A percentile compares a stretch with the other conserved stretches of the same genome.
Conservation (phyloP, 2,329 filamentous ascomycete species). For the Pyrenochaeta sp. region DNA sequence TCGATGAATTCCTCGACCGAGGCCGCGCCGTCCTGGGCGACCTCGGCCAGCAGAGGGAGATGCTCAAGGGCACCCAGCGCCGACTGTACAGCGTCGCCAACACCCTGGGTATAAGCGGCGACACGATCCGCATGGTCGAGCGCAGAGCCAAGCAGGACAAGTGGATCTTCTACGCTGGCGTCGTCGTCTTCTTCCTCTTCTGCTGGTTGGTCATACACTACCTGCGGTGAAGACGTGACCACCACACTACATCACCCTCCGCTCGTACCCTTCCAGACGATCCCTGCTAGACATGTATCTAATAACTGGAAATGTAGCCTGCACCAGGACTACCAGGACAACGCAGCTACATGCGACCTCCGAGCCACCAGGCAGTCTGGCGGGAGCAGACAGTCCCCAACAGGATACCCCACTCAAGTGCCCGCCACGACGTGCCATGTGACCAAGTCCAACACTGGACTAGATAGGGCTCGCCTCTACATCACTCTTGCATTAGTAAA, state of each 20-base stretch:
- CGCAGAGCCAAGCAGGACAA: constrained; percentile 91
- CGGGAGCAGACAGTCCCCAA: too few relatives aligned
- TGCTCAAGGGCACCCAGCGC: constrained; percentile 93
- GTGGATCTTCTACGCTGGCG: constrained; percentile 94
- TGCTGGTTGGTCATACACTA: constrained; percentile 91
- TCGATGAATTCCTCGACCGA: constrained; percentile 93
- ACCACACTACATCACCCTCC: neutral
- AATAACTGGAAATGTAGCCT: too few relatives aligned
- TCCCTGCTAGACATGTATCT: too few relatives aligned
- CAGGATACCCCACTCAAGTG: too few relatives aligned
- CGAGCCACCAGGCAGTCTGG: too few relatives aligned
- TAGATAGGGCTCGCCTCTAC: too few relatives aligned
- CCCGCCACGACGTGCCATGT: too few relatives aligned
- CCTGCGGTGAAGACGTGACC: constrained; percentile 58
- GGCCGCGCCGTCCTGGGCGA: constrained; percentile 91
- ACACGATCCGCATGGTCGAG: constrained; percentile 97
- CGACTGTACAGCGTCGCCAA: constrained; percentile 92
- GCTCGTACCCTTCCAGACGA: too few relatives aligned
- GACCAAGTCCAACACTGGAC: too few relatives aligned
- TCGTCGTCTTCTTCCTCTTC: constrained; percentile 85
- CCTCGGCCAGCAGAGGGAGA: constrained; percentile 86
- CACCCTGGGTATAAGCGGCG: constrained; percentile 89
- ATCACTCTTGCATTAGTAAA: too few relatives aligned
- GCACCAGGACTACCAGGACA: too few relatives aligned
- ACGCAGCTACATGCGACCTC: too few relatives aligned